Base-by-base conservation (phyloP, 164 flowering plant species). In the Saururus chinensis region DNA sequence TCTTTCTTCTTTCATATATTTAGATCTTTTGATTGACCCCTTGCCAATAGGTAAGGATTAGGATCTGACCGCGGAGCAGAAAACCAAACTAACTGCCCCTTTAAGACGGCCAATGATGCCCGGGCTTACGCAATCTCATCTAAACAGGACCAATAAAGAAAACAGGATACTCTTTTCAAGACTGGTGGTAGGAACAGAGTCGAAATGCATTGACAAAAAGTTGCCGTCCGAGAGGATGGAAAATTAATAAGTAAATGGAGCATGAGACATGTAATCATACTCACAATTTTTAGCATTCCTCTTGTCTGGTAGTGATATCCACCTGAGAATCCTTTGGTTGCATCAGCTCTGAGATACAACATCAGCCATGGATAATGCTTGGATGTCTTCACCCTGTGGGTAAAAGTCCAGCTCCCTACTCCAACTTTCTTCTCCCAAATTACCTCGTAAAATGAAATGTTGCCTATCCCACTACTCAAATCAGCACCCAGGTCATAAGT, bases 281-380 rank as follows among this genome's bases (percentile, higher is more conserved):
- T 66, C 53, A 66, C 68, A 52, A 58, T 60, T 24, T 66, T 67
- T 56, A 67, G 82, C 80, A 89, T 86, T 56, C 96, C 93, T 66
- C 96, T 78, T 21, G 87, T 81, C 48, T 79, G 74, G 60, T 89
- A 85, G 51, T 81, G 93, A 71, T 89, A 89, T 0, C 96, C 96
- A 30, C 96, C 96, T 62, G 86, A 82, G 56, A 72, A 79, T 23
- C 96, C 93, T 70, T 67, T 69, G 35, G 88, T 72, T 25, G 96
- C 87, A 67, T 89, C 96, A 64, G 96, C 85, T 68, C 96, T 78
- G 30, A 89, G 81, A 66, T 89, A 89, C 73, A 89, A 63, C 96
- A 89, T 89, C 59, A 89, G 74, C 96, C 93, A 86, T 42, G 93
- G 96, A 66, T 86, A 89, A 68, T 79, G 82, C 53, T 72, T 64